Percentiles rank a stretch among this genome's conserved stretches.
These are phyloP conservation scores for Centella asiatica DNA, from an alignment of 129 eudicot genomes.

Conservation along the genomic window DNA sequence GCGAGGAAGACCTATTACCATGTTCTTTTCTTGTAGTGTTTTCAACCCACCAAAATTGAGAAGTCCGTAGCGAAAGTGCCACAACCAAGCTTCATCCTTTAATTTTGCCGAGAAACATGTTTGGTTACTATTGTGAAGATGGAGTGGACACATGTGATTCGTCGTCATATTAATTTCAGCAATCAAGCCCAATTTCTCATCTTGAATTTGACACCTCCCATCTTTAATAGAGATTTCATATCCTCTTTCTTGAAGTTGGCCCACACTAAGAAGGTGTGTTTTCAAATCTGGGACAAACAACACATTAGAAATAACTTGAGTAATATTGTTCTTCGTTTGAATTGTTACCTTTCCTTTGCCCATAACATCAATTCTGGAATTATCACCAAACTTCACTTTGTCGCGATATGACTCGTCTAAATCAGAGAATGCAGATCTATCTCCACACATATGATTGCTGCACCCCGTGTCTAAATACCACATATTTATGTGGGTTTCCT, in stretches of 20 bases:
- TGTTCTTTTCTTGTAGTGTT: not conserved
- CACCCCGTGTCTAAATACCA: conserved; percentile 7
- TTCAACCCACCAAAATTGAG: conserved; percentile 1
- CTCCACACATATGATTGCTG: conserved; percentile 16
- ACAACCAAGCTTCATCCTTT: not conserved
- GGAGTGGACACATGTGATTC: not conserved
- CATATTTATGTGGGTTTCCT: not conserved
- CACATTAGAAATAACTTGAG: not conserved
- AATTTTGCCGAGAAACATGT: conserved; percentile 1
- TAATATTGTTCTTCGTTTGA: not conserved
- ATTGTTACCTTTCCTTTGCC: conserved; percentile 9
- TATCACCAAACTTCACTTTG: conserved; percentile 9
- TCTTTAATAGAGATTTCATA: conserved; percentile 4
- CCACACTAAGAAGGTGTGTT: conserved; percentile 3
- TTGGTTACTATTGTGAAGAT: not conserved
- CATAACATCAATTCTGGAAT: conserved; percentile 1
- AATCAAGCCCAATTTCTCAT: conserved; percentile 3
- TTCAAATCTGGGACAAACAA: conserved; percentile 9
- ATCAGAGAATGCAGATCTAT: not conserved
- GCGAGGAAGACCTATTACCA: not conserved
- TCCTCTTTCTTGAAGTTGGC: conserved; percentile 7
- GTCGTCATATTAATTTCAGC: not conserved
- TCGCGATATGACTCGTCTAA: conserved; percentile 3
- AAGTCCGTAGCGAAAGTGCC: not conserved
- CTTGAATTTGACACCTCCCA: conserved; percentile 4